Evolutionary conservation across 306 rosid species (phyloP).

Genomic region (Lagenaria siceraria): DNA sequence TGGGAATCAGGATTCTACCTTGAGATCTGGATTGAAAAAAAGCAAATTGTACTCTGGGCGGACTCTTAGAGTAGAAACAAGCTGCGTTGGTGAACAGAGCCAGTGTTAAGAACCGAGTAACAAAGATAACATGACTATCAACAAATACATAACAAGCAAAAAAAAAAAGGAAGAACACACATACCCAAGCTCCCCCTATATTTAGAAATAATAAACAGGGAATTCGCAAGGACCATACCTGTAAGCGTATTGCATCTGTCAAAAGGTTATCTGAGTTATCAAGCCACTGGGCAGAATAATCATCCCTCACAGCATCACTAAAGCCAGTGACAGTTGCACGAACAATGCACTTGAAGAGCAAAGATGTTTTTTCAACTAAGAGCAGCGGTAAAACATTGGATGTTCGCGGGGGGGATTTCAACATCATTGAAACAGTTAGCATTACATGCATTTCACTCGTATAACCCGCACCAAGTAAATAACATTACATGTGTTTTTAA

Average conservation of each 20-base stretch:
- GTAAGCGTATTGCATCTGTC: slow-evolving; percentile 70
- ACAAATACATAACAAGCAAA: background rate
- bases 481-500: background rate
- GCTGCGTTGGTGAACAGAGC: slow-evolving; percentile 44
- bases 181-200: background rate
- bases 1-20: slow-evolving; percentile 30
- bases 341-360: slow-evolving; percentile 59
- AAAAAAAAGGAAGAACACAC: background rate
- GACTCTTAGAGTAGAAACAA: slow-evolving; percentile 70
- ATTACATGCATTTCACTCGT: background rate
- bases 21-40: slow-evolving; percentile 60
- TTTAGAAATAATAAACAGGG: background rate
- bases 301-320: slow-evolving; percentile 21
- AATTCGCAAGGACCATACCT: slow-evolving; percentile 29
- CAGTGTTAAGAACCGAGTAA: slow-evolving; percentile 25
- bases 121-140: slow-evolving; percentile 9
- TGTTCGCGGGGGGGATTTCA: background rate
- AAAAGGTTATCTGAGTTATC: slow-evolving; percentile 31
- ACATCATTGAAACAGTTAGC: background rate
- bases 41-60: slow-evolving; percentile 64
- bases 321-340: slow-evolving; percentile 59
- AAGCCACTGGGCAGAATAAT: slow-evolving; percentile 23
- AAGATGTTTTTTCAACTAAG: slow-evolving; percentile 8
- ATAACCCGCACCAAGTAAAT: background rate
- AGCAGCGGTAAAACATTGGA: background rate